phyloP scores from a whole-genome alignment of 2,329 filamentous ascomycete species.

The Trichoderma sp. region DNA sequence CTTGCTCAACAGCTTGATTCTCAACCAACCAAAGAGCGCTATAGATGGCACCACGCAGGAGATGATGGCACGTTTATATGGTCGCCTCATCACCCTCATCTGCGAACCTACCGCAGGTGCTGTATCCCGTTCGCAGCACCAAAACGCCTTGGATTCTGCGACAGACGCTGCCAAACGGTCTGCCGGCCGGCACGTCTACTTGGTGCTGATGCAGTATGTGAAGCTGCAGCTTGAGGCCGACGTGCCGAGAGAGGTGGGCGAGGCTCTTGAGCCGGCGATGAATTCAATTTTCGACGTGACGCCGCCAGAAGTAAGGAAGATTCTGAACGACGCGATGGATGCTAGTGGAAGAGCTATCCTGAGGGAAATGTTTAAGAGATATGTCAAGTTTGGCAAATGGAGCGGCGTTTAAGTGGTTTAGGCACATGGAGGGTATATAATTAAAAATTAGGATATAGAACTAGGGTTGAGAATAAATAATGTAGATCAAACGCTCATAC shows the following conservation, averaged over 20 bases:
- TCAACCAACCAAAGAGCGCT: conserved; percentile 21
- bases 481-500: neutral
- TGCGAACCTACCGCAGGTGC: conserved; percentile 58
- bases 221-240: conserved; percentile 58
- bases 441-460: conserved; percentile 8
- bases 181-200: conserved; percentile 60
- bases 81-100: conserved; percentile 56
- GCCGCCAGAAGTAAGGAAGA: conserved; percentile 50
- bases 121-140: conserved; percentile 47
- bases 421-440: neutral
- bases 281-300: conserved; percentile 60
- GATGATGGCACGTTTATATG: conserved; percentile 49
- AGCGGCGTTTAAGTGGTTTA: conserved; percentile 47
- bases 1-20: conserved; percentile 53
- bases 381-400: conserved; percentile 63
- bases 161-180: conserved; percentile 60
- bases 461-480: neutral
- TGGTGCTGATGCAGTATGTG: conserved; percentile 58
- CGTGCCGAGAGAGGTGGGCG: conserved; percentile 49
- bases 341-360: conserved; percentile 57
- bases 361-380: conserved; percentile 56
- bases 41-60: conserved; percentile 33
- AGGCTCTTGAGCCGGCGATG: conserved; percentile 56
- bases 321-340: conserved; percentile 60
- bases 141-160: conserved; percentile 53